Evolutionary conservation across 139 green algal species (phyloP).

Genomic region (Nannochloris sp.): DNA sequence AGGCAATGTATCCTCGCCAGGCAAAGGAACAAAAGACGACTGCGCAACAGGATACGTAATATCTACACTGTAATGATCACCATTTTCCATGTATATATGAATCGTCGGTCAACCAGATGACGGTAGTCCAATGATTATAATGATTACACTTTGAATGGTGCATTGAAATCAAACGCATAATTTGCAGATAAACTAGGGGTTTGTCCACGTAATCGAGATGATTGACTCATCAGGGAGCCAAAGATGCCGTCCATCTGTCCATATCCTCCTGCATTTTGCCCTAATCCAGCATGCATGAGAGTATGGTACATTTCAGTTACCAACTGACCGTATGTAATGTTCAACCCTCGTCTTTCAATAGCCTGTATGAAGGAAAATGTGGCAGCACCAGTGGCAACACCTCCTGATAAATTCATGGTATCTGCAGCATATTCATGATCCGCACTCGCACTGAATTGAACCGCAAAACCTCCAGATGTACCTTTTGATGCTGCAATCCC

Average conservation of each 20-base stretch:
- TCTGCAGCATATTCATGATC: slow-evolving; percentile 57
- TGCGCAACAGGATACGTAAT: background rate
- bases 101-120: no score
- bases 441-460: slow-evolving; percentile 63
- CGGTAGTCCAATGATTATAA: no score
- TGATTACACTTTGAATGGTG: slow-evolving; percentile 12
- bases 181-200: slow-evolving; percentile 20
- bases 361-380: slow-evolving; percentile 75
- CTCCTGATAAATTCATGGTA: slow-evolving; percentile 30
- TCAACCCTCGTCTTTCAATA: slow-evolving; percentile 25
- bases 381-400: slow-evolving; percentile 60
- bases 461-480: slow-evolving; percentile 46
- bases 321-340: slow-evolving; percentile 24
- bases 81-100: no score
- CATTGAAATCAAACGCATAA: slow-evolving; percentile 29
- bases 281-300: background rate
- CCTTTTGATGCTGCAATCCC: slow-evolving; percentile 25
- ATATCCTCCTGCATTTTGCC: background rate
- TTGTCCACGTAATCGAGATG: slow-evolving; percentile 17
- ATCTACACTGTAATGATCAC: background rate
- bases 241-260: slow-evolving; percentile 4
- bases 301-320: slow-evolving; percentile 30
- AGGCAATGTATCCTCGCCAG: background rate
- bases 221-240: background rate
- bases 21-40: background rate